Evolutionary conservation across 1,139 yeast genomes (phyloP).

Genomic region (Trichomonascaceae sp.): DNA sequence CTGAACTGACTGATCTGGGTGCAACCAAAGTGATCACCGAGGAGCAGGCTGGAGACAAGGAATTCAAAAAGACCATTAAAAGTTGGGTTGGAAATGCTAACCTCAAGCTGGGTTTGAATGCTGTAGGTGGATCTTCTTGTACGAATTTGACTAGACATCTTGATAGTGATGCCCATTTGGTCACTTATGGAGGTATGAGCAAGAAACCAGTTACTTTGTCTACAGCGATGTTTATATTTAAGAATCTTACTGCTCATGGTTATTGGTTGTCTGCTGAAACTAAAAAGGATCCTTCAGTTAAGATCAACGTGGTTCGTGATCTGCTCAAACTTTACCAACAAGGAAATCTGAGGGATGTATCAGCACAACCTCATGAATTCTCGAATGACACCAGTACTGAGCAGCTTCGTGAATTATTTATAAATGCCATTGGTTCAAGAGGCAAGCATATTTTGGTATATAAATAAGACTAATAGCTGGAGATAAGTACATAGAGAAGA

Average conservation of each 20-base stretch:
- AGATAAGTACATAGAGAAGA: too few species aligned
- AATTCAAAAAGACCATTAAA: conserved; percentile 55
- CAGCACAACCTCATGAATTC: conserved; percentile 40
- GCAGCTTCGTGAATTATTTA: neutral
- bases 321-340: conserved; percentile 59
- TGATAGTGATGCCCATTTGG: conserved; percentile 58
- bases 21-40: conserved; percentile 91
- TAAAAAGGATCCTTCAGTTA: conserved; percentile 56
- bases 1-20: conserved; percentile 57
- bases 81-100: conserved; percentile 50
- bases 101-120: conserved; percentile 75
- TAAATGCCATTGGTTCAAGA: neutral
- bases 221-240: conserved; percentile 82
- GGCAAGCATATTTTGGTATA: conserved; percentile 5
- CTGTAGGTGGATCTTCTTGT: conserved; percentile 87
- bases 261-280: conserved; percentile 89
- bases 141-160: conserved; percentile 79
- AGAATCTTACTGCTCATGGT: conserved; percentile 78
- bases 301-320: conserved; percentile 52
- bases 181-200: conserved; percentile 98
- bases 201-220: conserved; percentile 88
- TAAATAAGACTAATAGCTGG: neutral
- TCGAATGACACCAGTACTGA: neutral
- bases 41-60: conserved; percentile 65
- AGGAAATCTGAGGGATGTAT: conserved; percentile 57